Conservation (phyloP, 2,329 filamentous ascomycete genomes). For the Dryadomyces quercus-mongolicae region DNA sequence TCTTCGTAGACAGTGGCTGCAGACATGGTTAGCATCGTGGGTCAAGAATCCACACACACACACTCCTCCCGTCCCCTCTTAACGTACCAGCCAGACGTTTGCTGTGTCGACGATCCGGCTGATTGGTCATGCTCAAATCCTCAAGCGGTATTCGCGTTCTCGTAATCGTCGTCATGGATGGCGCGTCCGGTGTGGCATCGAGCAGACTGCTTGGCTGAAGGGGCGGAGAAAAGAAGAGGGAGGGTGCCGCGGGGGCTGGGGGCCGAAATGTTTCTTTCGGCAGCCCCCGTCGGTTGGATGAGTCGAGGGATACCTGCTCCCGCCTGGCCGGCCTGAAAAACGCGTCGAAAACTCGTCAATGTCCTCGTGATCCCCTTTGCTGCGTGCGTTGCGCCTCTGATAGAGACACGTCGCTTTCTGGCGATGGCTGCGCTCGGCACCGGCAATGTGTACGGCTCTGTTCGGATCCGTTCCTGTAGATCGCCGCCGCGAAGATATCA, state of each 20-base stretch:
- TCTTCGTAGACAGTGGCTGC: conserved; percentile 47
- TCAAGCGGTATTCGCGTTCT: conserved; percentile 51
- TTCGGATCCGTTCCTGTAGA: no score
- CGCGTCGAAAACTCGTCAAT: not conserved
- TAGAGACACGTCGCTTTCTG: no score
- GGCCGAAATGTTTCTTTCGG: not conserved
- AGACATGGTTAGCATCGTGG: conserved; percentile 12
- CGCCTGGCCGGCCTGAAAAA: not conserved
- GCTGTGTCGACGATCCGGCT: conserved; percentile 47
- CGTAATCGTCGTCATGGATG: conserved; percentile 62
- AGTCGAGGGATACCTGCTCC: not conserved
- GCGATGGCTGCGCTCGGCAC: no score
- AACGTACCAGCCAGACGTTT: conserved; percentile 51
- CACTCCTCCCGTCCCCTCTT: not conserved
- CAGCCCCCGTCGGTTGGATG: not conserved
- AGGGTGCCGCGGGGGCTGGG: not conserved
- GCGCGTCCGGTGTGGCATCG: conserved; percentile 16
- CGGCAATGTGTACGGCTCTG: no score
- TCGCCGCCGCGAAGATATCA: no score
- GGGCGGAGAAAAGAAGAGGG: not conserved
- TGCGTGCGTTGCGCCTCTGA: no score
- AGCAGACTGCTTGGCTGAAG: no score
- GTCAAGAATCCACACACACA: not conserved
- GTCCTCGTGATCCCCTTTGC: no score
- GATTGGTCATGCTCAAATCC: conserved; percentile 57